Evolutionary conservation across 83 land plant species (phyloP).

Genomic region (Larix sibirica): DNA sequence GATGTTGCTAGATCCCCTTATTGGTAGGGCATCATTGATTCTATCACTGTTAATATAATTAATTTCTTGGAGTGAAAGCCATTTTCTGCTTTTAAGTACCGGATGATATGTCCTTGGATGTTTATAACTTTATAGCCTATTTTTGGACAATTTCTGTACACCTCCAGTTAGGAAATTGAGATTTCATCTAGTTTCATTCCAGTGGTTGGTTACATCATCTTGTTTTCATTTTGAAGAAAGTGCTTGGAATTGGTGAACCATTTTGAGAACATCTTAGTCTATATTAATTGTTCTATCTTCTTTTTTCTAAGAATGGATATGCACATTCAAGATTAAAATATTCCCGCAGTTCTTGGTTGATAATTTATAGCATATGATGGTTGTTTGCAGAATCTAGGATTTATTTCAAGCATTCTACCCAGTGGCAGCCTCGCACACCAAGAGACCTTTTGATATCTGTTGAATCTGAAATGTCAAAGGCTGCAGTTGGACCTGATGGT

Average conservation of each 20-base stretch:
- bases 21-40: too few relatives aligned
- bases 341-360: background rate
- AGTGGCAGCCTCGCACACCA: constrained; percentile 86
- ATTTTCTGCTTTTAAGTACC: background rate
- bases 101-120: background rate
- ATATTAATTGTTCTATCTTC: background rate
- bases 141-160: background rate
- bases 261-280: background rate
- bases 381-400: constrained; percentile 77
- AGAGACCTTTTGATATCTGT: constrained; percentile 95
- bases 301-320: background rate
- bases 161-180: background rate
- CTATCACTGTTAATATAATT: background rate
- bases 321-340: background rate
- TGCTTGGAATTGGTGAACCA: background rate
- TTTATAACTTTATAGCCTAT: background rate
- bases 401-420: constrained; percentile 84
- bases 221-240: background rate
- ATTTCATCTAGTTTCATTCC: background rate
- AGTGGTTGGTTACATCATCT: too few relatives aligned
- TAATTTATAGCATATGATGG: background rate
- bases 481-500: constrained; percentile 46
- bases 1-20: too few relatives aligned
- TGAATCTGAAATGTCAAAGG: constrained; percentile 69
- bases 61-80: background rate